Evolutionary conservation across 208 protist species (phyloP), one percentile per base, ranked within the genome.

Genomic region (Balamuthia mandrillaris): DNA sequence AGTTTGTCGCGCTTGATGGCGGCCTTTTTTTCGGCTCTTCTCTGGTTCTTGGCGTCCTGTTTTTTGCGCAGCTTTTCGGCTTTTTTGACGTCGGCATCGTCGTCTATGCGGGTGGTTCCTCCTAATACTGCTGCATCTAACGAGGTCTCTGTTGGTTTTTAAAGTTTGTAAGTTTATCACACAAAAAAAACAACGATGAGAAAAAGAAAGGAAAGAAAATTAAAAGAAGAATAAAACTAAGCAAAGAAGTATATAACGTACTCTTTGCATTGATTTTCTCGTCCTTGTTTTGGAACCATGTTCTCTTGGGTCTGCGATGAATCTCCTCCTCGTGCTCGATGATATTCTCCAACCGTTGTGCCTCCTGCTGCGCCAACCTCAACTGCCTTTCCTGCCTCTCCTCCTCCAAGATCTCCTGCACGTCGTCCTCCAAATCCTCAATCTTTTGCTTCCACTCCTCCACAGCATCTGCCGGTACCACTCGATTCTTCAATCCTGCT

Each of bases 271-370:
- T 65, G 24, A 24, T 44, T 60, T 86, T 88, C 39, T 77, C 84
- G 45, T 18, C 33, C 10, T 39, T 75, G 24, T 41, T 82, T 27
- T 90, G 86, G 81, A 94, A 95, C 93, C 93, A 95, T 3, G 87
- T 86, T 9, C 79, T 47, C 31, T 33, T 33, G 10, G 90, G 78
- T 7, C 88, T 58, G 14, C 31, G 1, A 7, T 52, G 29, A 42
- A 93, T 94, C 72, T 93, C 91, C 1, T 84, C 61, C 7, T 77
- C 31, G 65, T 91, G 81, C 1, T 85, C 39, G 1, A 92, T 27
- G 24, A 95, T 51, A 77, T 93, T 93, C 18, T 86, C 31, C 1
- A 90, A 90, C 56, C 88, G 89, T 12, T 54, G 61, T 5, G 68
- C 29, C 42, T 93, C 87, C 81, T 90, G 88, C 24, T 94, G 90